These are phyloP conservation scores for Cyclaneusma minus DNA, from an alignment of 2,329 filamentous ascomycete species.

Conservation along the genomic window DNA sequence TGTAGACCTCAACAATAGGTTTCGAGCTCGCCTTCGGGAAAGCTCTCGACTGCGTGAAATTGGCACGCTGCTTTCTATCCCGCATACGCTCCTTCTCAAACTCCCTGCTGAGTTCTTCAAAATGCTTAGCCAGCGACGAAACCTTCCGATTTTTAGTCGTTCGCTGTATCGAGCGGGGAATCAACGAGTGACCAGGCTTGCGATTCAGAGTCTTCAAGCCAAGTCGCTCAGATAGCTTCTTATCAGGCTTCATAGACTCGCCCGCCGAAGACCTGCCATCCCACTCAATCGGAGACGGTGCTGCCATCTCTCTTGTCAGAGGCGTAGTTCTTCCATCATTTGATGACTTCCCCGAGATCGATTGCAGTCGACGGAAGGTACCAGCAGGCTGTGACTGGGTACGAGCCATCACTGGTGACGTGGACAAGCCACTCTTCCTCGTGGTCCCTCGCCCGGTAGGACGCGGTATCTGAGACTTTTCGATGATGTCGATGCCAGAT, in stretches of 20 bases:
- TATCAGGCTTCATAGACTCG: slow-evolving; percentile 33
- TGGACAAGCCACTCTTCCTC: slow-evolving; percentile 10
- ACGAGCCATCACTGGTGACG: slow-evolving; percentile 17
- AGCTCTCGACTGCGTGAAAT: slow-evolving; percentile 58
- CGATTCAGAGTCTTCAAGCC: slow-evolving; percentile 51
- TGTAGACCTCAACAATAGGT: slow-evolving; percentile 90
- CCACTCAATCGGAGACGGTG: slow-evolving; percentile 7
- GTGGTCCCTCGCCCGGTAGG: slow-evolving; percentile 13
- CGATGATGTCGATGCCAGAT: no score
- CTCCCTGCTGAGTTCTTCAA: slow-evolving; percentile 90
- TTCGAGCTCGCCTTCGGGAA: slow-evolving; percentile 88
- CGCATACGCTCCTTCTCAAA: slow-evolving; percentile 89
- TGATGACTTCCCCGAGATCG: slow-evolving; percentile 10
- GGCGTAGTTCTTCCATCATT: no score
- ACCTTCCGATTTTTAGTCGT: slow-evolving; percentile 65
- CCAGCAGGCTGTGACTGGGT: slow-evolving; percentile 19
- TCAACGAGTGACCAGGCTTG: slow-evolving; percentile 54
- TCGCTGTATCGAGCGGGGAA: slow-evolving; percentile 66
- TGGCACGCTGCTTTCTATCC: slow-evolving; percentile 68
- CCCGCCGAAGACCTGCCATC: slow-evolving; percentile 11
- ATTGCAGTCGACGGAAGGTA: slow-evolving; percentile 14
- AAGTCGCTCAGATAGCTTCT: slow-evolving; percentile 61
- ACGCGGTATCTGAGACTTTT: slow-evolving; percentile 17
- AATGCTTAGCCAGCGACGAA: slow-evolving; percentile 84
- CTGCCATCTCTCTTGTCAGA: no score